Evolutionary conservation across 192 early-diverging fungal species (phyloP), one percentile per base, ranked within the genome.

Genomic region (Irineochytrium annulatum): DNA sequence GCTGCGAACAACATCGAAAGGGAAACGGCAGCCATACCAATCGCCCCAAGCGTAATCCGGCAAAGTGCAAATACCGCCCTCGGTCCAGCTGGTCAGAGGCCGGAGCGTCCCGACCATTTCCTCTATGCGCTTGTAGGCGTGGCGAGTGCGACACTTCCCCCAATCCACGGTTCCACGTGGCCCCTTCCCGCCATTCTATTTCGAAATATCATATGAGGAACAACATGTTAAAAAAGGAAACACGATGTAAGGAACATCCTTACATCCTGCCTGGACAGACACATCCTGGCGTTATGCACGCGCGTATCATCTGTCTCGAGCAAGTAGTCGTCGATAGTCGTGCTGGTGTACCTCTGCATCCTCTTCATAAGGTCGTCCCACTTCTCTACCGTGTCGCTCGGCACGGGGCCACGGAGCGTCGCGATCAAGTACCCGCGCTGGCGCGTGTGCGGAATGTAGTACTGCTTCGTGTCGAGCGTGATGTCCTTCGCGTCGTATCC

Each of bases 391-490:
- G 45, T 27, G 19, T 61, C 57, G 2, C 29, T 35, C 2, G 24
- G 22, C 19, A 28, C 57, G 4, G 34, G 13, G 24, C 57, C 55
- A 6, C 46, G 48, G 1, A 55, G 49, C 8, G 51, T 43, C 13
- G 76, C 76, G 32, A 77, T 54, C 2, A 77, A 67, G 52, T 77
- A 77, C 17, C 69, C 76, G 4, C 76, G 68, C 13, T 60, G 64
- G 19, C 76, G 59, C 14, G 76, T 77, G 52, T 74, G 72, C n/a
- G 76, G 76, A 35, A 77, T 77, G 52, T 74, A 77, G 43, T 65
- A 77, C 16, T 66, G 34, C 52, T 77, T 77, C 4, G 76, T 77
- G 55, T 77, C 76, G 4, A 74, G 33, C 0, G 66, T 44, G 22
- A 48, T 52, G 35, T 53, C 49, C 5, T 33, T 22, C 2, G 62